Base-by-base conservation (phyloP, 257 asterid species). In the Gentiana macrophylla region DNA sequence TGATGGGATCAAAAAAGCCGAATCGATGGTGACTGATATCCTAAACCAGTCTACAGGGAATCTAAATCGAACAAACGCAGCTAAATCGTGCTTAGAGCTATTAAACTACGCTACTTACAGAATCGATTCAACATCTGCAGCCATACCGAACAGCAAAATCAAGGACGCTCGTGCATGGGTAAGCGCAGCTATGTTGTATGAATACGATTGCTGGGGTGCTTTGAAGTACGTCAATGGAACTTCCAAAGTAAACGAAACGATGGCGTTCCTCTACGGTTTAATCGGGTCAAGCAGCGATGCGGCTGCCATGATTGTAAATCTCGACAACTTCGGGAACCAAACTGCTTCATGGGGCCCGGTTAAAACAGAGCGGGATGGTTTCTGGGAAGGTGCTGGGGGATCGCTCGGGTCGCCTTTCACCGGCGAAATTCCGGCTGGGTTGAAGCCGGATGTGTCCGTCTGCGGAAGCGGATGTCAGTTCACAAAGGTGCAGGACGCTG, bases 81-180 rank as follows among this genome's bases (percentile, higher is more conserved):
- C 84, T 5, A 59, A 13, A 1, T 62, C 62, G 13, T 79, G 94
- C 65, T 55, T 80, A 24, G 86, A 86, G 37, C 33, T 65, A 36
- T 65, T 86, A 1, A 45, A 48, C 5, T 77, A 73, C 60, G 74
- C 86, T 32, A 67, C 59, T 4, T 55, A 80, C 53, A 74, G 95
- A 51, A 64, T 71, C 4, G 52, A 53, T 8, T 56, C 37, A 11
- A 67, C 68, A 13, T 64, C 12, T 50, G 64, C 8, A 1, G 70
- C 79, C 1, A 55, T 77, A 51, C 32, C 64, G 5, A 6, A 65
- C 3, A 69, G 71, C 33, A n/a, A 32, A 12, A 35, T 67, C 1
- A 86, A 83, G 73, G 87, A 83, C 50, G 74, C 86, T 3, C 94
- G 95, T 13, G 88, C 90, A 35, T 80, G 94, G 95, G 59, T 74